Evolutionary conservation across 805 yeast species (phyloP).

Genomic region (Candida maesae): DNA sequence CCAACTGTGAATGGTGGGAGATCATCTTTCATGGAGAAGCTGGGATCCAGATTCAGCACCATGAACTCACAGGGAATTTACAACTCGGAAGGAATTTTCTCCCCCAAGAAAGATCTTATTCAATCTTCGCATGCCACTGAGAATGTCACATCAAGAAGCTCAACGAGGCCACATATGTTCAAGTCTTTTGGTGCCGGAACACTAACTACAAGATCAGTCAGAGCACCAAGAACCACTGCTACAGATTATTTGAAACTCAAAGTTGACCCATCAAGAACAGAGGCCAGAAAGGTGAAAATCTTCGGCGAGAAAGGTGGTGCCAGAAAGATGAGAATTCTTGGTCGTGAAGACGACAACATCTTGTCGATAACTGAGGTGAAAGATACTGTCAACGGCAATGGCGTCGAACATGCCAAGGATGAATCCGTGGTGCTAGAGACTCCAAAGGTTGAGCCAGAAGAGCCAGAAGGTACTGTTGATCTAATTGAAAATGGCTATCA

Average conservation of each 20-base stretch:
- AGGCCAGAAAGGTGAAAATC: constrained; percentile 39
- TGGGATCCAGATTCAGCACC: constrained; percentile 33
- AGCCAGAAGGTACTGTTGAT: constrained; percentile 6
- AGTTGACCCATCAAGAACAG: constrained; percentile 40
- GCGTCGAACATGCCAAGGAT: neutral
- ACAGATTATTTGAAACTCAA: constrained; percentile 30
- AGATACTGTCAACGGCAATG: neutral
- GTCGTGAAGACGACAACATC: constrained; percentile 14
- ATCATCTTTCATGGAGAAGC: constrained; percentile 31
- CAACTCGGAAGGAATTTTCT: constrained; percentile 35
- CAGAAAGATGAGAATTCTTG: constrained; percentile 26
- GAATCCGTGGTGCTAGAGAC: constrained; percentile 1
- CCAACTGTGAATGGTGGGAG: constrained; percentile 18
- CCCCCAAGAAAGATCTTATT: constrained; percentile 29
- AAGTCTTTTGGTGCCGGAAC: constrained; percentile 13
- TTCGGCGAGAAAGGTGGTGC: constrained; percentile 29
- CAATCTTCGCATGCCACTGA: constrained; percentile 18
- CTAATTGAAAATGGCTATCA: constrained; percentile 28
- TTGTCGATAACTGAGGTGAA: constrained; percentile 1
- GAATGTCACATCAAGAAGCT: constrained; percentile 5
- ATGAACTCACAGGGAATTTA: constrained; percentile 24
- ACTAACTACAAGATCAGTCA: constrained; percentile 24
- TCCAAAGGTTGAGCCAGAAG: neutral
- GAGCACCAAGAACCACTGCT: constrained; percentile 21
- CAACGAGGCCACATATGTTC: constrained; percentile 3